Base-by-base conservation (phyloP, 805 yeast genomes). In the Pichia exigua region DNA sequence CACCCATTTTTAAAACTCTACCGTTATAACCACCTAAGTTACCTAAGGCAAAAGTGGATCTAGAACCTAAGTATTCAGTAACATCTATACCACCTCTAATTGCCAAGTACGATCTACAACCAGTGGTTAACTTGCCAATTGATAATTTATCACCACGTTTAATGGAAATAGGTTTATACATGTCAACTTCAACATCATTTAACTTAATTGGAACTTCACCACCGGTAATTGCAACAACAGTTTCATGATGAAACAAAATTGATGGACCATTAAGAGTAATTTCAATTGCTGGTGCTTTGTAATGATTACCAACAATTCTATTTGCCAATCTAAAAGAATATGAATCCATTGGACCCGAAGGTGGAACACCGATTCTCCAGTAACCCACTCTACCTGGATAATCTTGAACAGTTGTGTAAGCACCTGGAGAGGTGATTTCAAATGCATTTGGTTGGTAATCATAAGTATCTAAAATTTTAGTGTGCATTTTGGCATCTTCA, bases 261-360 rank as follows among this genome's bases (percentile, higher is more conserved):
- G 88, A 77, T 15, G 99, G 98, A 24, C 98, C 99, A 47, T 72
- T 79, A 61, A 92, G 73, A 2, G 98, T 94, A 52, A 87, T 74
- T 70, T 92, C 99, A 64, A 92, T 76, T 38, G 95, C 97, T 7
- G 98, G 96, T 12, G 97, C 85, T 44, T 76, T 72, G 57, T 74
- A 70, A 59, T 83, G 79, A 69, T 92, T 94, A 54, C 97, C 98
- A 44, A 92, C 98, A 62, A 88, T 81, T 64, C 86, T 74, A 73
- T 92, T 92, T 21, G 96, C 97, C 56, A 88, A 67, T 61, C 97
- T 77, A 73, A 91, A 91, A 5, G 97, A 83, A 62, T 83, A 91
- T 54, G 83, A 79, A 70, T 92, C 99, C 98, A 92, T 94, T 54
- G 98, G 97, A 45, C 99, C 99, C 42, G 96, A 88, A 9, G 98